These are phyloP conservation scores for Lenwebbia sp. DNA, from an alignment of 345 rosid species.

Conservation along the genomic window DNA sequence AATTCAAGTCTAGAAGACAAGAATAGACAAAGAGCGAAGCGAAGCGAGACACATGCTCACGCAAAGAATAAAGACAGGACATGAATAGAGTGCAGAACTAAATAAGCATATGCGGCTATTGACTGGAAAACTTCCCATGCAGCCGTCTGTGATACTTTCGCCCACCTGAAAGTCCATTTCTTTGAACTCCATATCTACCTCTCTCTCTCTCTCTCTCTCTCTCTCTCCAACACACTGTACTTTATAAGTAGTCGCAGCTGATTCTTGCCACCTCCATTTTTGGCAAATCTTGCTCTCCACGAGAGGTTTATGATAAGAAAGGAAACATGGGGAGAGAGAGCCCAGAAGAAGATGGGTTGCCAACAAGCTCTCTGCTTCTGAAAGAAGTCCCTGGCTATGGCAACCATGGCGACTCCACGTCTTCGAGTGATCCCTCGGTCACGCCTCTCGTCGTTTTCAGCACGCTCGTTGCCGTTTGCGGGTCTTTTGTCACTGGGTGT, in stretches of 20 bases:
- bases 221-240: neutral
- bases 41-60: neutral
- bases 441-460: conserved; percentile 26
- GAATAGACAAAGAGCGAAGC: neutral
- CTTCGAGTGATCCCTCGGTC: conserved; percentile 1
- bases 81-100: neutral
- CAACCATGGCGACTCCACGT: neutral
- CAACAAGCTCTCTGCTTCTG: neutral
- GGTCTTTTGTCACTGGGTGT: conserved; percentile 15
- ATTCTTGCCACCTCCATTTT: neutral
- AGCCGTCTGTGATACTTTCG: neutral
- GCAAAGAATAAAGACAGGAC: neutral
- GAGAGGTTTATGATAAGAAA: neutral
- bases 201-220: neutral
- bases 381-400: neutral
- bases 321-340: neutral
- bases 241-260: neutral
- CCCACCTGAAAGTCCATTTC: neutral
- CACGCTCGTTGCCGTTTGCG: conserved; percentile 34
- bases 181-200: neutral
- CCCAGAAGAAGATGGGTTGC: neutral
- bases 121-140: neutral
- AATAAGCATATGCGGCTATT: neutral
- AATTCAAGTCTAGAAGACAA: neutral
- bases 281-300: neutral